Percentiles rank a stretch among this genome's conserved stretches.
These are phyloP conservation scores for Zarea fungicola DNA, from an alignment of 2,329 filamentous ascomycete species.

Conservation along the genomic window DNA sequence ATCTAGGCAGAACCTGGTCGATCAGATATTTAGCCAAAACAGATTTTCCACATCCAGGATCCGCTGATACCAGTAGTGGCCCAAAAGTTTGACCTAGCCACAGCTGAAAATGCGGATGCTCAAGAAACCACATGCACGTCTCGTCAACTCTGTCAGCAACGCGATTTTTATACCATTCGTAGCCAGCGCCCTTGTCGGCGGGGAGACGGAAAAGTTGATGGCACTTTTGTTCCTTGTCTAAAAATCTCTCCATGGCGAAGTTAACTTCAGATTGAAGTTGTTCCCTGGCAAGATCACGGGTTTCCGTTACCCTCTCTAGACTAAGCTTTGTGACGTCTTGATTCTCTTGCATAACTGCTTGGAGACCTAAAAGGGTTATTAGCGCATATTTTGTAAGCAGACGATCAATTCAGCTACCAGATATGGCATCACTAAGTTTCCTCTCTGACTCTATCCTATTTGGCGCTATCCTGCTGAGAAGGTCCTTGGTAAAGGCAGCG, in stretches of 20 bases:
- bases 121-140: constrained; percentile 30
- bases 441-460: neutral
- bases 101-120: constrained; percentile 22
- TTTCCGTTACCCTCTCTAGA: too few relatives aligned
- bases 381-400: too few relatives aligned
- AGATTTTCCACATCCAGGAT: constrained; percentile 36
- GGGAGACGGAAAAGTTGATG: constrained; percentile 17
- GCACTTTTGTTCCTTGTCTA: constrained; percentile 3
- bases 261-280: too few relatives aligned
- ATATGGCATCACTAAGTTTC: neutral
- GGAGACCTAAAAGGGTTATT: too few relatives aligned
- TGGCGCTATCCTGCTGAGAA: neutral
- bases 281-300: too few relatives aligned
- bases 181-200: constrained; percentile 13
- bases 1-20: constrained; percentile 22
- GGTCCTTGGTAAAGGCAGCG: neutral
- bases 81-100: constrained; percentile 26
- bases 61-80: constrained; percentile 31
- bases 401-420: too few relatives aligned
- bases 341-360: too few relatives aligned
- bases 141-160: constrained; percentile 20
- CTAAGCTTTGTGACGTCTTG: too few relatives aligned
- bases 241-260: too few relatives aligned
- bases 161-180: constrained; percentile 27
- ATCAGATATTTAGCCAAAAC: constrained; percentile 30